phyloP scores from a whole-genome alignment of 345 rosid genomes.

The Arabidopsis arenosa region DNA sequence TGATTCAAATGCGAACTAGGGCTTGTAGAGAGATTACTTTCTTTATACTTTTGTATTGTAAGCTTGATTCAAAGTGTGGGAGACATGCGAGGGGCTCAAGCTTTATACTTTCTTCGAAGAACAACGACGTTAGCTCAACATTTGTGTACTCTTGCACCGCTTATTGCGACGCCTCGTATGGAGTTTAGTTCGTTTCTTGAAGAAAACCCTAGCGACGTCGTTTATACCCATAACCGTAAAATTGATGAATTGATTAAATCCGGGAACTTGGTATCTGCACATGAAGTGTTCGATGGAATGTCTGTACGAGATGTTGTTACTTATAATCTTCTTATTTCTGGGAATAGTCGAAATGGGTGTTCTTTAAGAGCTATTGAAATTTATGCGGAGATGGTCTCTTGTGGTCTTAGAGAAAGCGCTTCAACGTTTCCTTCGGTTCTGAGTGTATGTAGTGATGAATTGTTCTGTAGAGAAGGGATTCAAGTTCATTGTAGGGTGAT shows the following conservation, averaged over 20 bases:
- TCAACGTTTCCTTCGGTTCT: conserved; percentile 70
- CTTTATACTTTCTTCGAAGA: conserved; percentile 43
- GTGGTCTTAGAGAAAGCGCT: conserved; percentile 65
- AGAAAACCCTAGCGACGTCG: conserved; percentile 33
- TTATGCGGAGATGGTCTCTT: conserved; percentile 60
- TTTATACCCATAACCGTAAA: conserved; percentile 52
- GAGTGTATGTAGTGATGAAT: conserved; percentile 58
- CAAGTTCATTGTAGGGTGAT: conserved; percentile 78
- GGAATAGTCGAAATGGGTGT: conserved; percentile 52
- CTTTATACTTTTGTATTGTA: neutral
- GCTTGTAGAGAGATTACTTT: neutral
- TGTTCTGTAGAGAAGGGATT: conserved; percentile 57
- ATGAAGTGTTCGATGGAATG: conserved; percentile 63
- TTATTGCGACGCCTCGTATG: conserved; percentile 23
- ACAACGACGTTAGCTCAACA: conserved; percentile 46
- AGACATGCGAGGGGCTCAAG: conserved; percentile 51
- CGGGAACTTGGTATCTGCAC: conserved; percentile 54
- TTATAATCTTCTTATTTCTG: conserved; percentile 71
- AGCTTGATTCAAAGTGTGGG: conserved; percentile 17
- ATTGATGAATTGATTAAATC: conserved; percentile 53
- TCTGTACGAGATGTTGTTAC: conserved; percentile 60
- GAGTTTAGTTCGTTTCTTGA: conserved; percentile 47
- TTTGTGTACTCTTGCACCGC: conserved; percentile 28
- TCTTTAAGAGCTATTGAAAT: conserved; percentile 48
- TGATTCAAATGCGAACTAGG: conserved; percentile 19